Evolutionary conservation across 2,329 filamentous ascomycete species (phyloP), one percentile per base, ranked within the genome.

Genomic region (Cytospora leucostoma): DNA sequence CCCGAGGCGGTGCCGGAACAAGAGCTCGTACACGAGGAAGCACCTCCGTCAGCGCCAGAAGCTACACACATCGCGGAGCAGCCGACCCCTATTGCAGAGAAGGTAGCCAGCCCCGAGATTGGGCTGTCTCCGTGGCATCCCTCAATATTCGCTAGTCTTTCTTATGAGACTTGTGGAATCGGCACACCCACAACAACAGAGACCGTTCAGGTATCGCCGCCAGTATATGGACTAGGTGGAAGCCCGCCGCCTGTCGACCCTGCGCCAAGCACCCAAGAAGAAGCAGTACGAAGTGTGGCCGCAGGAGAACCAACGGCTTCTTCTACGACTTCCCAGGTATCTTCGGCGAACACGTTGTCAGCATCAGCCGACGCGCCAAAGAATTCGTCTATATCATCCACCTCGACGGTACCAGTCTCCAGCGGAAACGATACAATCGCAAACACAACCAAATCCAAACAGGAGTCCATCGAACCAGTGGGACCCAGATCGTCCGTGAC

Each of bases 1-100:
- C 65, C 72, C 33, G 74, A 79, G 61, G 70, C 70, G 34, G 68
- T 71, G 3, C 72, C 74, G n/a, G 73, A 76, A 50, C 54, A 67
- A 12, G 54, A 67, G 32, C 65, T 69, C 17, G 60, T 67, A 15
- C 60, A 70, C 27, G 47, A 56, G 37, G 52, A 56, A 44, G 7
- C 54, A 44, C 15, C 64, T 3, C 35, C 49, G 21, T 38, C 49
- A 33, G 49, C 70, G 34, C 52, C 66, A 19, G 51, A 62, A 4
- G 21, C 21, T 13, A 65, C 49, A 13, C 33, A 19, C 10, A 38
- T 37, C 19, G 56, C 37, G 19, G 61, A 58, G 15, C 37, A 27
- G 4, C 10, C 50, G n/a, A 17, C 33, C 15, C 49, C 58, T 33
- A 7, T 21, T 47, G 21, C 35, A 38, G 44, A 54, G 35, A 49